Evolutionary conservation across 1,284 basidiomycete genomes (phyloP).

Genomic region (Athelia sp.): DNA sequence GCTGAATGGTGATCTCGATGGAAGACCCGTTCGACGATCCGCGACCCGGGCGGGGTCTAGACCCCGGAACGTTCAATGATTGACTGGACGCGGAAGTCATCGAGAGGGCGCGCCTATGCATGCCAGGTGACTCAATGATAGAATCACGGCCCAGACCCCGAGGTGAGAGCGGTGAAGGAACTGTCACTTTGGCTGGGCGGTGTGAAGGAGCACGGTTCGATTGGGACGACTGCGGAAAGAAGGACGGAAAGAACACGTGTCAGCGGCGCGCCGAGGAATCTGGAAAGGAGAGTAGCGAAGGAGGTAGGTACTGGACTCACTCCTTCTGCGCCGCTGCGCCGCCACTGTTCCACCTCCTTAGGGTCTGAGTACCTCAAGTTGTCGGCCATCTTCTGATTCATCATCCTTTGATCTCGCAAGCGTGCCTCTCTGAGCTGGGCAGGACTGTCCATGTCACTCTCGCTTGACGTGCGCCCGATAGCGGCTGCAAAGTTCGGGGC

Average conservation of each 20-base stretch:
- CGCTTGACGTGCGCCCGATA: neutral
- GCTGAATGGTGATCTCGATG: neutral
- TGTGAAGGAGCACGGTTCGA: neutral
- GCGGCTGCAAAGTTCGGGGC: constrained; percentile 3
- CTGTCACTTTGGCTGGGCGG: neutral
- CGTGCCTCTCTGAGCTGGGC: constrained; percentile 10
- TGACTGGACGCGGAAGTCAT: neutral
- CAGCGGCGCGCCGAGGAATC: neutral
- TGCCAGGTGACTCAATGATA: neutral
- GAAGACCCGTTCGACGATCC: neutral
- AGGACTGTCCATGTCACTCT: constrained; percentile 12
- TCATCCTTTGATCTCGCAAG: constrained; percentile 9
- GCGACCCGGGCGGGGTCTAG: neutral
- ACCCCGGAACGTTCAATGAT: neutral
- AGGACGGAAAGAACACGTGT: neutral
- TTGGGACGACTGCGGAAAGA: no score
- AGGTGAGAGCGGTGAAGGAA: neutral
- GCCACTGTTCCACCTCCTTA: constrained; percentile 29
- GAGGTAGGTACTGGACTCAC: constrained; percentile 14
- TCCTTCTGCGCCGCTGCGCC: constrained; percentile 21
- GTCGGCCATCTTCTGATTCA: constrained; percentile 24
- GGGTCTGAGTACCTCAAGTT: constrained; percentile 33
- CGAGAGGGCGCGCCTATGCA: neutral
- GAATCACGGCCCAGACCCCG: neutral
- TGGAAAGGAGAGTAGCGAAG: neutral